phyloP scores from a whole-genome alignment of 1,284 basidiomycete species.

The Cutaneotrichosporon curvatum region DNA sequence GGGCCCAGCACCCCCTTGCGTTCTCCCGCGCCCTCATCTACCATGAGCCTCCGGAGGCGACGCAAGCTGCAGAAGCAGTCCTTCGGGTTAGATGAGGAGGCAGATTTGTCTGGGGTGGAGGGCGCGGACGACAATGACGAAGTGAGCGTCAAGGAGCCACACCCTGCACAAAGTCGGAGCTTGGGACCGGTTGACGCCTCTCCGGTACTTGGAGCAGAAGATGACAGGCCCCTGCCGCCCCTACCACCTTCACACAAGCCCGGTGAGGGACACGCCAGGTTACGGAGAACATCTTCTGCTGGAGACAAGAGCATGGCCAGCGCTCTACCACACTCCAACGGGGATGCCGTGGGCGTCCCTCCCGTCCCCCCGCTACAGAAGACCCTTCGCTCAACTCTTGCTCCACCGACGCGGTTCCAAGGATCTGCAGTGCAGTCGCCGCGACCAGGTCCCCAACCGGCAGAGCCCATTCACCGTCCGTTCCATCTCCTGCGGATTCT shows the following conservation, averaged over 20 bases:
- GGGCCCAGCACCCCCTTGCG: constrained; percentile 7
- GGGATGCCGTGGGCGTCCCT: background rate
- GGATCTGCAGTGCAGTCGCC: constrained; percentile 28
- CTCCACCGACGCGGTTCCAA: constrained; percentile 12
- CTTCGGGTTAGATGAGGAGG: constrained; percentile 29
- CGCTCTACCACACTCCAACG: background rate
- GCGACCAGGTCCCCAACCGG: constrained; percentile 48
- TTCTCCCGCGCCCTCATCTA: constrained; percentile 4
- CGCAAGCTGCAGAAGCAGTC: constrained; percentile 15
- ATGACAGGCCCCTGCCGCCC: constrained; percentile 21
- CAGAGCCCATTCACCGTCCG: constrained; percentile 69
- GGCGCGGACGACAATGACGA: constrained; percentile 16
- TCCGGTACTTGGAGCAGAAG: constrained; percentile 2
- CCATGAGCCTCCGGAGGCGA: constrained; percentile 1
- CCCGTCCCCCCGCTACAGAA: constrained; percentile 6
- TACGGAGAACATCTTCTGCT: too few species aligned
- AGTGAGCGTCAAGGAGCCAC: background rate
- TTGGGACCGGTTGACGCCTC: constrained; percentile 1
- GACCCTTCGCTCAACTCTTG: constrained; percentile 9
- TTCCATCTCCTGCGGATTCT: constrained; percentile 83
- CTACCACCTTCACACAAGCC: constrained; percentile 6
- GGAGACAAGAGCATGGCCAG: too few species aligned
- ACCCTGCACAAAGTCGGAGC: background rate
- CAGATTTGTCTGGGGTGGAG: constrained; percentile 24
- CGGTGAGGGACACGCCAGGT: background rate